A percentile compares a stretch with the other conserved stretches of the same genome.
These are phyloP conservation scores for Mycena floridula DNA, from an alignment of 768 basidiomycete genomes.

Conservation along the genomic window DNA sequence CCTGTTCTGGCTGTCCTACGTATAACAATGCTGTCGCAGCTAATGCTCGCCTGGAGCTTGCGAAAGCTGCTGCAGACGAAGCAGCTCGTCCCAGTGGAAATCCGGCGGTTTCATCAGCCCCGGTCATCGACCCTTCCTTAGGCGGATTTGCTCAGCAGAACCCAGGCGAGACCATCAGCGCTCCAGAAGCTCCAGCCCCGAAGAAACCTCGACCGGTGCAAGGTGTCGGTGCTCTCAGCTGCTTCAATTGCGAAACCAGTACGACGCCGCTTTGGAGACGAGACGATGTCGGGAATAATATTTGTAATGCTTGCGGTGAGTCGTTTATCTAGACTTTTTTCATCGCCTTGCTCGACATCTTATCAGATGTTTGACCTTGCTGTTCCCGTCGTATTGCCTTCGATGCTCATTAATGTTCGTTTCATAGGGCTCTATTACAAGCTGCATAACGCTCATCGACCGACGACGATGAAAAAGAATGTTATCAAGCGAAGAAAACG, in stretches of 20 bases:
- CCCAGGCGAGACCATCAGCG: too few species aligned
- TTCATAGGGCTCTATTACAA: slow-evolving; percentile 91
- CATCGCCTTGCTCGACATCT: too few species aligned
- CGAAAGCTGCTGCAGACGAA: too few species aligned
- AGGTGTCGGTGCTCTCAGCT: slow-evolving; percentile 70
- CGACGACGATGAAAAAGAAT: slow-evolving; percentile 98
- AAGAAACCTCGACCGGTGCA: slow-evolving; percentile 8
- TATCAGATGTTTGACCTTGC: slow-evolving; percentile 14
- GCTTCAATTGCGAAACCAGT: slow-evolving; percentile 85
- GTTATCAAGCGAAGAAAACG: slow-evolving; percentile 98
- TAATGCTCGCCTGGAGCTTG: too few species aligned
- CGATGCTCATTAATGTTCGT: background rate
- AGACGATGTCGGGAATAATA: slow-evolving; percentile 88
- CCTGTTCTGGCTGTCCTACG: slow-evolving; percentile 94
- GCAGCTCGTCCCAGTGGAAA: too few species aligned
- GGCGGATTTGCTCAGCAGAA: too few species aligned
- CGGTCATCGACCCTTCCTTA: background rate
- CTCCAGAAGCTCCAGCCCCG: slow-evolving; percentile 1
- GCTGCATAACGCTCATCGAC: slow-evolving; percentile 93
- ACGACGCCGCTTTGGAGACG: slow-evolving; percentile 88
- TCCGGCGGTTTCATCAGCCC: background rate
- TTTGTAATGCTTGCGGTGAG: slow-evolving; percentile 93
- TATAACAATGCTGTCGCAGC: slow-evolving; percentile 76
- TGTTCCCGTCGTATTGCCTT: background rate
- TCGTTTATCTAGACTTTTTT: slow-evolving; percentile 23